Conservation (phyloP, 148 eudicot species). For the Beta vulgaris region DNA sequence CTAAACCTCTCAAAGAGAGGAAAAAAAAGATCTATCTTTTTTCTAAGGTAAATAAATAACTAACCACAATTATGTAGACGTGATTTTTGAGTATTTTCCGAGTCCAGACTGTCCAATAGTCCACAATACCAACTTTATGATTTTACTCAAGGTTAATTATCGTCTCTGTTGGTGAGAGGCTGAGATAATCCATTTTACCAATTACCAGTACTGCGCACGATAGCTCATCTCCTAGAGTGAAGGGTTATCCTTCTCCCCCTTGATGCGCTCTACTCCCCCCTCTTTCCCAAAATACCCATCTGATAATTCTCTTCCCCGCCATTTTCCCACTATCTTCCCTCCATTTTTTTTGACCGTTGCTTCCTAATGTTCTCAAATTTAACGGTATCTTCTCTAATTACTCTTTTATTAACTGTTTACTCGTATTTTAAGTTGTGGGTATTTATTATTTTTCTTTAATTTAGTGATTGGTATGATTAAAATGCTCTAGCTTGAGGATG, state of each 20-base stretch:
- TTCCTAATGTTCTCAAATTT: slow-evolving; percentile 1
- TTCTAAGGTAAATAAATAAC: no score
- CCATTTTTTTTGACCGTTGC: slow-evolving; percentile 24
- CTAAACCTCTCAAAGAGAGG: no score
- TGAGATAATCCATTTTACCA: no score
- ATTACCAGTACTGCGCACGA: slow-evolving; percentile 17
- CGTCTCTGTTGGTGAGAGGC: no score
- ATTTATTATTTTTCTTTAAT: not conserved
- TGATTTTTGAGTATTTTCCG: no score
- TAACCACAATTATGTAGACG: no score
- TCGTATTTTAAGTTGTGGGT: not conserved
- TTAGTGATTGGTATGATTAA: not conserved
- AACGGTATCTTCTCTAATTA: slow-evolving; percentile 5
- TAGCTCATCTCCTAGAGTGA: slow-evolving; percentile 3
- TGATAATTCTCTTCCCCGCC: slow-evolving; percentile 31
- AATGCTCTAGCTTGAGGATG: not conserved
- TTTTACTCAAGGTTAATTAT: no score
- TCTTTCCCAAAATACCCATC: not conserved
- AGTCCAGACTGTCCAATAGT: no score
- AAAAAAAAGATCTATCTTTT: no score
- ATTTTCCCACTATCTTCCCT: slow-evolving; percentile 7
- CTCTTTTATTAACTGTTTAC: not conserved
- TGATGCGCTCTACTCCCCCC: slow-evolving; percentile 31
- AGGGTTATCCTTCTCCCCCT: slow-evolving; percentile 16
- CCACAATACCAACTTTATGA: no score